Percentiles rank a stretch among this genome's conserved stretches.
Conservation (phyloP, 1,139 yeast genomes). For the Meyerozyma smithsonii region DNA sequence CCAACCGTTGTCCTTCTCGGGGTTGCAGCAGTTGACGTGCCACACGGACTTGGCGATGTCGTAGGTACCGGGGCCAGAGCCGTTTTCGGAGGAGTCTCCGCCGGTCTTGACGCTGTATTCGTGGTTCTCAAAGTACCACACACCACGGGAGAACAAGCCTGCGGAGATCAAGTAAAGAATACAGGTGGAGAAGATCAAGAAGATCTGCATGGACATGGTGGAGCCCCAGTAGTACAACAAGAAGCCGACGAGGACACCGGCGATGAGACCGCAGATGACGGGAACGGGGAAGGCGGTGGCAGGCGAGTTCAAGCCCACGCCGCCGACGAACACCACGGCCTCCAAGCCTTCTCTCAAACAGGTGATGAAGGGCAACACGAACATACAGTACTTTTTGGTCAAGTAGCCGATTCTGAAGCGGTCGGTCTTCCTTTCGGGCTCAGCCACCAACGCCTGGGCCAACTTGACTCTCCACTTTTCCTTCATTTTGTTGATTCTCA, state of each 20-base stretch:
- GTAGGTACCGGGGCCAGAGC: constrained; percentile 93
- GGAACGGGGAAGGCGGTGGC: constrained; percentile 37
- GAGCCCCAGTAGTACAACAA: constrained; percentile 40
- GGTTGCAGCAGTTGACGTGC: constrained; percentile 98
- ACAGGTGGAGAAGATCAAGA: constrained; percentile 37
- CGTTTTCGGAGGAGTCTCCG: constrained; percentile 83
- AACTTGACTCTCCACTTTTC: constrained; percentile 47
- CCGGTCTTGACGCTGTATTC: constrained; percentile 47
- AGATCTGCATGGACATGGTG: constrained; percentile 36
- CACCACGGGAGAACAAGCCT: constrained; percentile 54
- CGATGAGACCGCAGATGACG: constrained; percentile 29
- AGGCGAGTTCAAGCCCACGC: constrained; percentile 41
- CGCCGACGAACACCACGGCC: constrained; percentile 46
- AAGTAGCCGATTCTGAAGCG: constrained; percentile 19
- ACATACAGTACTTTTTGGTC: constrained; percentile 32
- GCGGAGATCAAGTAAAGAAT: constrained; percentile 42
- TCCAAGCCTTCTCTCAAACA: constrained; percentile 46
- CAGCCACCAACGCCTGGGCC: constrained; percentile 31
- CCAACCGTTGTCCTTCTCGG: constrained; percentile 89
- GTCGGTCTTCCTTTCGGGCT: constrained; percentile 11
- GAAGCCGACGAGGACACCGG: constrained; percentile 33
- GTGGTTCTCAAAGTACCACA: constrained; percentile 82
- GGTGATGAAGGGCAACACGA: constrained; percentile 40
- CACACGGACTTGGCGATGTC: constrained; percentile 75
- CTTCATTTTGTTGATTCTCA: constrained; percentile 35